These are phyloP conservation scores for Fonsecaea multimorphosa DNA, from an alignment of 2,329 filamentous ascomycete species.

Conservation along the genomic window DNA sequence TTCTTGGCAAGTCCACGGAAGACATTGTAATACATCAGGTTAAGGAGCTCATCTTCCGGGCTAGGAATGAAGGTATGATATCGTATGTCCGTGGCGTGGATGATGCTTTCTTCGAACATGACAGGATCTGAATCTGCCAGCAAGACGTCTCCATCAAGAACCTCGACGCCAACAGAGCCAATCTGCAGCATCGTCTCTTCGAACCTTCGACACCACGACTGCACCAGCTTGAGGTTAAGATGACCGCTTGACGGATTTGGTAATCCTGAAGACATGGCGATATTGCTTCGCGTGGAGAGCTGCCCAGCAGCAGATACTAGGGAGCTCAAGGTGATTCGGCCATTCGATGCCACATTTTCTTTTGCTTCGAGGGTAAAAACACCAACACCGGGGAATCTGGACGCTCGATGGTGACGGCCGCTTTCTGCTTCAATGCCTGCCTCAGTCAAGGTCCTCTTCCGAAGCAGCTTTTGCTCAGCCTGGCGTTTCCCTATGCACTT, in stretches of 20 bases:
- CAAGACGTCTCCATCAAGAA: not conserved
- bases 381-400: conserved; percentile 12
- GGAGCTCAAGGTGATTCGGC: conserved; percentile 13
- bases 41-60: conserved; percentile 43
- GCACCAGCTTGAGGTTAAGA: conserved; percentile 9
- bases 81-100: conserved; percentile 1
- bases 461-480: conserved; percentile 17
- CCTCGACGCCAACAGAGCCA: not conserved
- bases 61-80: conserved; percentile 4
- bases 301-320: conserved; percentile 3
- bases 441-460: not conserved
- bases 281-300: not conserved
- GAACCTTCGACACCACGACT: conserved; percentile 22
- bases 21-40: conserved; percentile 45
- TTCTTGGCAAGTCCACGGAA: conserved; percentile 44
- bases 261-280: not conserved
- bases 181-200: conserved; percentile 12
- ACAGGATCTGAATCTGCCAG: conserved; percentile 17
- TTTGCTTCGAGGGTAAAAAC: conserved; percentile 13
- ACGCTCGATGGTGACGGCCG: not conserved
- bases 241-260: not conserved
- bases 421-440: not conserved
- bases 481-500: conserved; percentile 24
- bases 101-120: conserved; percentile 20
- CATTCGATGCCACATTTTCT: not conserved